Base-by-base conservation (phyloP, 2,329 filamentous ascomycete genomes). In the Exserohilum rostratum region DNA sequence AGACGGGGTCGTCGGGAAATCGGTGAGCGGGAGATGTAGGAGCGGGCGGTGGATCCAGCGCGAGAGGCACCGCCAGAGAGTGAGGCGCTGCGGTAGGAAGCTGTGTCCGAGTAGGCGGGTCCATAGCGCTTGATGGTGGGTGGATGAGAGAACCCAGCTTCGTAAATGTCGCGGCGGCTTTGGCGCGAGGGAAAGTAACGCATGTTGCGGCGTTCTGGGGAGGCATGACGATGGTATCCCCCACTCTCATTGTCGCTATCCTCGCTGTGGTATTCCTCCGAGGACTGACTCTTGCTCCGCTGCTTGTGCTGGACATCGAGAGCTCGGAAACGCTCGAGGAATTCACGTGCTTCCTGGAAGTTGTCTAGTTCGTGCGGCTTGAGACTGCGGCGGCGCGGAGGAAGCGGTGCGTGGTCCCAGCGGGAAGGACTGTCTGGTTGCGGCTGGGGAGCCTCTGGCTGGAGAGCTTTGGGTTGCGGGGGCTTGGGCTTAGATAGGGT, bases 21-120 rank as follows among this genome's bases (percentile, higher is more conserved):
- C 4, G 34, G 43, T 1, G 43, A 46, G 3, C 31, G 43, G n/a
- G 43, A 46, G 1, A 10, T 13, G 10, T 46, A 46, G 1, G 50
- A 49, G 22, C 39, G 44, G 10, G 33, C 37, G 18, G 46, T 38
- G 13, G 46, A 40, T 6, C 35, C 35, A 3, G 42, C 37, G 29
- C 46, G 46, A 3, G 46, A 49, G 10, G 42, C 12, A 42, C 30
- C 20, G 30, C 42, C 37, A 1, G 51, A 45, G 6, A 35, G 29
- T 1, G 46, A 39, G 33, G 12, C 22, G 30, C 53, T 55, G 43
- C 25, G 46, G 11, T 46, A 46, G n/a, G 51, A 57, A 10, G 35
- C 48, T 29, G 39, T 31, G 2, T 57, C 55, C 2, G 55, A 57
- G 18, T 35, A 31, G 1, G 46, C 22, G 13, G 7, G 9, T 27